phyloP scores from a whole-genome alignment of 768 basidiomycete genomes.

The Tulasnella sp. region DNA sequence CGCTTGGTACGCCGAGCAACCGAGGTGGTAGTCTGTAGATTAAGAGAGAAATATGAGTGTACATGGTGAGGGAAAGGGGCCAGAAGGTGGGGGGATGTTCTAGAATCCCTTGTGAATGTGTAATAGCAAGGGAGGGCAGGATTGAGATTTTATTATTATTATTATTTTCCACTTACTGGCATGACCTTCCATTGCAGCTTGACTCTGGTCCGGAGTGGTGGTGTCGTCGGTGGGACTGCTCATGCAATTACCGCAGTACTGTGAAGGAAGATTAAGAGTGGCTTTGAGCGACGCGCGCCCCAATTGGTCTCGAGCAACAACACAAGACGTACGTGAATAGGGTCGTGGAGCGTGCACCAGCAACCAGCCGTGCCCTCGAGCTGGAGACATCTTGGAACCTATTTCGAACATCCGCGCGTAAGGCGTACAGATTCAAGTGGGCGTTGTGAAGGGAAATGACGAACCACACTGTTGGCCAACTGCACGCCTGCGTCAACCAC shows the following conservation, averaged over 20 bases:
- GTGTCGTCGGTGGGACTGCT: slow-evolving; percentile 20
- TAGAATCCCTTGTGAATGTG: not conserved
- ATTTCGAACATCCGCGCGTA: not conserved
- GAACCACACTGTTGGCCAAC: not conserved
- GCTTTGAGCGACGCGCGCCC: not conserved
- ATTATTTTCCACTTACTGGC: not conserved
- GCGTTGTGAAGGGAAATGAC: too few relatives aligned
- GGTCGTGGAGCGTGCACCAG: slow-evolving; percentile 13
- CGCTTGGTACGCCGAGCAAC: slow-evolving; percentile 8
- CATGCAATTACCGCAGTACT: slow-evolving; percentile 22
- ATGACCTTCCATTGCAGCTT: slow-evolving; percentile 3
- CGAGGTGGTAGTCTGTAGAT: slow-evolving; percentile 14
- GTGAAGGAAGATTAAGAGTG: too few relatives aligned
- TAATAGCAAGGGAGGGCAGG: too few relatives aligned
- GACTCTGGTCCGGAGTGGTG: slow-evolving; percentile 11
- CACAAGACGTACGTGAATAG: slow-evolving; percentile 5
- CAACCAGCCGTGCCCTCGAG: slow-evolving; percentile 13
- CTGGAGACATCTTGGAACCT: not conserved
- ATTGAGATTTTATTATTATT: too few relatives aligned
- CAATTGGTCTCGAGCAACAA: not conserved
- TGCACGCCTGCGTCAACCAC: not conserved
- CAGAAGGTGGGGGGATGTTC: not conserved
- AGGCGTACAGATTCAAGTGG: not conserved
- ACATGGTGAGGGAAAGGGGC: not conserved
- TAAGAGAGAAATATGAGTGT: not conserved